Percentiles rank a stretch among this genome's conserved stretches.
Conservation (phyloP, 2,329 filamentous ascomycete genomes). For the Monilinia vaccinii-corymbosi region DNA sequence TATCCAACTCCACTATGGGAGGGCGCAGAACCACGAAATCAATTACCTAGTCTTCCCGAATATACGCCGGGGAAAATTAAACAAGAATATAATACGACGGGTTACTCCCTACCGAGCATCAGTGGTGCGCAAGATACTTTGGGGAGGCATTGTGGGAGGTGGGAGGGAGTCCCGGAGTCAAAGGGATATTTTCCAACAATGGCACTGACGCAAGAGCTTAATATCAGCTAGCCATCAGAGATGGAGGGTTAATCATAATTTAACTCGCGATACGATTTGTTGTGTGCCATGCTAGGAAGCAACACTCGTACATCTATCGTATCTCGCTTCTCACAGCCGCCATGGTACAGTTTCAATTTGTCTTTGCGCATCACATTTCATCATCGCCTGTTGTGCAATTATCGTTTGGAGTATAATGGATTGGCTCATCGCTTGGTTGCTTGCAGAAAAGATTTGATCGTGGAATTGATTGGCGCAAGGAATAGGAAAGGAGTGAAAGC, state of each 20-base stretch:
- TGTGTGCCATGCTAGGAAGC: not conserved
- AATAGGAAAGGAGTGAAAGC: not conserved
- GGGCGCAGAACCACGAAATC: conserved; percentile 22
- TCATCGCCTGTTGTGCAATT: not conserved
- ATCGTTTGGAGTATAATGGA: not conserved
- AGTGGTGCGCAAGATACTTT: conserved; percentile 17
- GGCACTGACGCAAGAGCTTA: conserved; percentile 26
- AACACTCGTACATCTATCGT: not conserved
- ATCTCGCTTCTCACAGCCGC: not conserved
- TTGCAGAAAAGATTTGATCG: not conserved
- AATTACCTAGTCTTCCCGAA: conserved; percentile 21
- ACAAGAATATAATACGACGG: conserved; percentile 19
- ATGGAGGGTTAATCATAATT: not conserved
- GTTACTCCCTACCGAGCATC: conserved; percentile 24
- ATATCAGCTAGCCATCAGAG: conserved; percentile 18
- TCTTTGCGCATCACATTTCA: not conserved
- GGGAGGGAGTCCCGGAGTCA: conserved; percentile 24
- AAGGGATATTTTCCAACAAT: conserved; percentile 27
- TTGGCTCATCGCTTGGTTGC: not conserved
- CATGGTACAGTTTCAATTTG: not conserved
- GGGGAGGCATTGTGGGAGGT: conserved; percentile 27
- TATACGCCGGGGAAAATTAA: conserved; percentile 25
- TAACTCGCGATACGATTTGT: not conserved
- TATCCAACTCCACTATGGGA: conserved; percentile 27
- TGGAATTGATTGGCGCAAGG: conserved; percentile 5